Conservation (phyloP, 306 rosid species). For the Cucurbita argyrosperma region DNA sequence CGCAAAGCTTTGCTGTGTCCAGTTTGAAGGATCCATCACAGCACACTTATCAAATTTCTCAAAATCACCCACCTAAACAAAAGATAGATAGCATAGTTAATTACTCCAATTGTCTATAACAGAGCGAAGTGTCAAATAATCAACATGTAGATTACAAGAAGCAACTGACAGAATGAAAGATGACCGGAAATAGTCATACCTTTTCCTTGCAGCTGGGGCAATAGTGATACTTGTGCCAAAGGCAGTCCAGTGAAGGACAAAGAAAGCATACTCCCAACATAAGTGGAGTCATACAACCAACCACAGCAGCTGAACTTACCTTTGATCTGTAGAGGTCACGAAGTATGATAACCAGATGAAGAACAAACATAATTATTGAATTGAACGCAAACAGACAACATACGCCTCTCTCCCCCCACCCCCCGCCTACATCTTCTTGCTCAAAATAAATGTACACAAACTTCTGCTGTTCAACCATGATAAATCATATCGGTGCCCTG, state of each 20-base stretch:
- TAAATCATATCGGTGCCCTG: not conserved
- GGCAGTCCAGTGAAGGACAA: conserved; percentile 76
- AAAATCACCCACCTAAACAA: conserved; percentile 59
- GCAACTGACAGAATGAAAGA: not conserved
- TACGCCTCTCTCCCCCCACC: not conserved
- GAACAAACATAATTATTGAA: not conserved
- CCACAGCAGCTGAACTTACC: conserved; percentile 57
- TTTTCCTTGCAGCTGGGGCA: conserved; percentile 67
- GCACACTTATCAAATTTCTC: conserved; percentile 65
- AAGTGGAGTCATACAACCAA: conserved; percentile 75
- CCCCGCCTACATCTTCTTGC: not conserved
- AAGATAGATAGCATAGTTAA: not conserved
- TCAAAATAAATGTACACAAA: not conserved
- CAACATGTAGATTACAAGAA: not conserved
- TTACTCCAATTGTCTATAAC: not conserved
- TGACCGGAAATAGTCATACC: conserved; percentile 19
- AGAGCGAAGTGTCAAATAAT: not conserved
- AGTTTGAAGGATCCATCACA: conserved; percentile 74
- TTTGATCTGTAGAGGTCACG: conserved; percentile 41
- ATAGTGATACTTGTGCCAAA: conserved; percentile 84
- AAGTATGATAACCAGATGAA: not conserved
- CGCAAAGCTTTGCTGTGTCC: conserved; percentile 81
- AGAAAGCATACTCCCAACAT: conserved; percentile 85
- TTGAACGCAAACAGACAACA: not conserved
- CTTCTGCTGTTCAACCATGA: not conserved